Evolutionary conservation across 148 eudicot species (phyloP).

Genomic region (Fagopyrum esculentum): DNA sequence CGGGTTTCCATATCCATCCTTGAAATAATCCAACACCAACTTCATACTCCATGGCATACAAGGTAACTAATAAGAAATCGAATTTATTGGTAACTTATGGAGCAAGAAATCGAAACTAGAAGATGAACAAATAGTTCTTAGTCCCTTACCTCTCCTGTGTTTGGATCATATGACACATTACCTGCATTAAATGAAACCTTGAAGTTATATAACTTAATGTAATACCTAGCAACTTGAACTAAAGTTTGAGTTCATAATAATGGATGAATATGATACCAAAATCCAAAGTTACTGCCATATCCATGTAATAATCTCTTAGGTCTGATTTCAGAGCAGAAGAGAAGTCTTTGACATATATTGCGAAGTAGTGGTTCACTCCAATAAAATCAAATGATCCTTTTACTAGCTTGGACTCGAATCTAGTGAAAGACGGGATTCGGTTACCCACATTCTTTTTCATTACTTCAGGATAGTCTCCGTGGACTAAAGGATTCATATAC

Average conservation of each 20-base stretch:
- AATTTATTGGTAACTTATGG: not conserved
- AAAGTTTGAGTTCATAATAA: too few species aligned
- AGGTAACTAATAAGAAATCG: constrained; percentile 18
- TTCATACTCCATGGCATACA: constrained; percentile 27
- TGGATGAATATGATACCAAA: constrained; percentile 18
- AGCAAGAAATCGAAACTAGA: not conserved
- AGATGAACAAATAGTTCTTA: not conserved
- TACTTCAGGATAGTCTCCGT: constrained; percentile 52
- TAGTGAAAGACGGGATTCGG: constrained; percentile 37
- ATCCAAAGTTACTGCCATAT: constrained; percentile 23
- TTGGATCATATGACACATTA: not conserved
- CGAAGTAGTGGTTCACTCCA: constrained; percentile 47
- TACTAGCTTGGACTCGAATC: constrained; percentile 32
- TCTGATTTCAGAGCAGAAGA: constrained; percentile 7
- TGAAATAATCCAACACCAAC: constrained; percentile 31
- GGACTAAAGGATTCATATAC: constrained; percentile 42
- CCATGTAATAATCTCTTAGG: constrained; percentile 29
- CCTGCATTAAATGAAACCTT: constrained; percentile 1
- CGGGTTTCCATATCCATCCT: constrained; percentile 33
- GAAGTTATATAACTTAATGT: too few species aligned
- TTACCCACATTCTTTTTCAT: constrained; percentile 34
- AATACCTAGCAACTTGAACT: too few species aligned
- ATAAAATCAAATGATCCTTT: constrained; percentile 59
- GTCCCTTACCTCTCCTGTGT: constrained; percentile 9
- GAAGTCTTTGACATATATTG: constrained; percentile 23